Conservation (phyloP, 768 basidiomycete genomes). For the Hygrocybe coccinea region DNA sequence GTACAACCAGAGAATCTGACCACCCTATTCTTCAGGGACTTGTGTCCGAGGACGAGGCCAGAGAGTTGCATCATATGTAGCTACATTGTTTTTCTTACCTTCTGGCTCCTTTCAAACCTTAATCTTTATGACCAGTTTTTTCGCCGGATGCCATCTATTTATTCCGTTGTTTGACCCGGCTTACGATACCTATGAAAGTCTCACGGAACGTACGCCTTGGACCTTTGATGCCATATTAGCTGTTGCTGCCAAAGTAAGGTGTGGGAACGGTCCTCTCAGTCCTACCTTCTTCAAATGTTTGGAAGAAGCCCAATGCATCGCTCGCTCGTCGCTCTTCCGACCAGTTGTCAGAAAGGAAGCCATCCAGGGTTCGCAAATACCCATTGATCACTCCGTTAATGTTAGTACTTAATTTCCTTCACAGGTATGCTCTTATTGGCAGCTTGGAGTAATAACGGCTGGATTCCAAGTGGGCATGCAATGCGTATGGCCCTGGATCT, state of each 20-base stretch:
- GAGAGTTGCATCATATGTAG: conserved; percentile 90
- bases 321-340: conserved; percentile 87
- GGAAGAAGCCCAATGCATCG: conserved; percentile 94
- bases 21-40: conserved; percentile 53
- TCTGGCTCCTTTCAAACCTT: conserved; percentile 26
- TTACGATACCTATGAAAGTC: conserved; percentile 89
- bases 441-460: conserved; percentile 92
- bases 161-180: conserved; percentile 90
- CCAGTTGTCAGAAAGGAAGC: conserved; percentile 93
- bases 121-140: conserved; percentile 65
- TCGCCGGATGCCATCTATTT: conserved; percentile 93
- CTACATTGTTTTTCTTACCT: conserved; percentile 22
- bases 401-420: conserved; percentile 1
- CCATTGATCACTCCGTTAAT: conserved; percentile 10
- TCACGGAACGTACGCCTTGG: conserved; percentile 92
- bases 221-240: conserved; percentile 92
- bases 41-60: conserved; percentile 78
- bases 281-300: conserved; percentile 86
- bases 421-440: conserved; percentile 86
- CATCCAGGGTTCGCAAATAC: conserved; percentile 63
- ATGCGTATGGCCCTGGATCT: conserved; percentile 95
- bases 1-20: conserved; percentile 1
- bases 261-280: conserved; percentile 80
- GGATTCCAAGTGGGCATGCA: conserved; percentile 93
- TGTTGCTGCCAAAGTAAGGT: conserved; percentile 86